phyloP scores from a whole-genome alignment of 2,329 filamentous ascomycete species.

The Tolypocladium inflatum region DNA sequence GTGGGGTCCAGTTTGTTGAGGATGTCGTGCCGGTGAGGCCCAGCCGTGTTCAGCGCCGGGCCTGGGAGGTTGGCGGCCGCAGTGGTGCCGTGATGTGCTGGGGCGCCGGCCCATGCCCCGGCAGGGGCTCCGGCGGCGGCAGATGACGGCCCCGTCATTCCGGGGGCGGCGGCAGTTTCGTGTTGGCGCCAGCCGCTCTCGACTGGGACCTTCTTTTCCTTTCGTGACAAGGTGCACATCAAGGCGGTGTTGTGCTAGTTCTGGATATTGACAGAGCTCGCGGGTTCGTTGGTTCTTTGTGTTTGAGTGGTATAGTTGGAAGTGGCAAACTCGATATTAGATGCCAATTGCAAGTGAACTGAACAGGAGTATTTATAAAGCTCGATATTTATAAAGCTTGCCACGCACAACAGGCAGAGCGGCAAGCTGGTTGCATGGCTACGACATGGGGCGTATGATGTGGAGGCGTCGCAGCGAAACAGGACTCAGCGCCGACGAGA shows the following conservation, averaged over 20 bases:
- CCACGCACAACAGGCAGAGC: background rate
- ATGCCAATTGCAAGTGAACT: background rate
- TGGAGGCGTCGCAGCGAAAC: background rate
- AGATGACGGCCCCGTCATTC: background rate
- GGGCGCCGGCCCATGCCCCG: background rate
- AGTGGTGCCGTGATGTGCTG: background rate
- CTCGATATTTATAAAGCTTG: background rate
- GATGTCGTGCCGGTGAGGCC: conserved; percentile 7
- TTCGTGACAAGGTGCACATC: background rate
- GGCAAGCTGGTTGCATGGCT: background rate
- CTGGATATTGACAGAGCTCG: too few species aligned
- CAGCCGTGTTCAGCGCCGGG: conserved; percentile 7
- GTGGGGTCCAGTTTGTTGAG: conserved; percentile 8
- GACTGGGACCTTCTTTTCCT: background rate
- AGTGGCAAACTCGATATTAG: background rate
- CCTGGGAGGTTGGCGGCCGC: conserved; percentile 4
- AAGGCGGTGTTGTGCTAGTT: background rate
- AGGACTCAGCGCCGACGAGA: background rate
- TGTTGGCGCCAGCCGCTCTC: background rate
- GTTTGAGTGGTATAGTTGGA: background rate
- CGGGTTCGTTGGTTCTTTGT: too few species aligned
- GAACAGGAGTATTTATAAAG: background rate
- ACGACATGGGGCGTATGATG: background rate
- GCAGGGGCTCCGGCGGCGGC: background rate
- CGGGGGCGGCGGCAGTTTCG: background rate